Evolutionary conservation across 2,329 filamentous ascomycete species (phyloP), one percentile per base, ranked within the genome.

Genomic region (Trichoderma atroviride): DNA sequence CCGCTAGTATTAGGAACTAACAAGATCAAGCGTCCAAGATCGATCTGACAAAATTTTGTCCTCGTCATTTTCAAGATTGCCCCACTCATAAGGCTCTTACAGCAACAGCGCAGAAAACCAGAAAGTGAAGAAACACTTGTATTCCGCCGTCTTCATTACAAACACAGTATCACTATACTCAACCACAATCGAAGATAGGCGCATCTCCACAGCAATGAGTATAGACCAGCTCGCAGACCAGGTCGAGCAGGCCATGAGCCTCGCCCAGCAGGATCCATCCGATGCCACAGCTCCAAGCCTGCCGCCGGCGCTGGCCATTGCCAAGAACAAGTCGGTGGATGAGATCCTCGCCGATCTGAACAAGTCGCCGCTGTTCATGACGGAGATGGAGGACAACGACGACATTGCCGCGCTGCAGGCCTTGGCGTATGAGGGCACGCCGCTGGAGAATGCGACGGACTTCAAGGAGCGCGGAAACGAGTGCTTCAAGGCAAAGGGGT

Each of bases 401-500:
- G 89, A 92, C 74, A 84, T 97, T 0, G 94, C 96, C 75, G 96
- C 96, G 0, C 85, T 99, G 70, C 91, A 92, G 77, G 95, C 96
- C 0, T 84, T 99, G 50, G 93, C 93, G 35, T 97, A 97, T 78
- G 96, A 99, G 82, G 96, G 96, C 24, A 94, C 94, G 10, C 89
- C 92, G 60, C 86, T 90, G 11, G 95, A 98, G 79, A 91, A 97
- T 71, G 92, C 90, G 24, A 82, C 87, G 56, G 93, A 93, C 73
- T 97, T 97, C 83, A 93, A 96, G 75, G 91, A 95, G 78, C 92
- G 93, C 74, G 96, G 96, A 40, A 99, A 99, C 78, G 95, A 98
- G 75, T 90, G 88, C 76, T 97, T 96, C 77, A 86, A 87, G 74
- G 85, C 85, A 68, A 90, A 89, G 79, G 85, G 88, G 59, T 97